Percentiles rank a stretch among this genome's conserved stretches.
Conservation (phyloP, 176 grass and related monocot genomes). For the Miscanthus lutarioriparius region DNA sequence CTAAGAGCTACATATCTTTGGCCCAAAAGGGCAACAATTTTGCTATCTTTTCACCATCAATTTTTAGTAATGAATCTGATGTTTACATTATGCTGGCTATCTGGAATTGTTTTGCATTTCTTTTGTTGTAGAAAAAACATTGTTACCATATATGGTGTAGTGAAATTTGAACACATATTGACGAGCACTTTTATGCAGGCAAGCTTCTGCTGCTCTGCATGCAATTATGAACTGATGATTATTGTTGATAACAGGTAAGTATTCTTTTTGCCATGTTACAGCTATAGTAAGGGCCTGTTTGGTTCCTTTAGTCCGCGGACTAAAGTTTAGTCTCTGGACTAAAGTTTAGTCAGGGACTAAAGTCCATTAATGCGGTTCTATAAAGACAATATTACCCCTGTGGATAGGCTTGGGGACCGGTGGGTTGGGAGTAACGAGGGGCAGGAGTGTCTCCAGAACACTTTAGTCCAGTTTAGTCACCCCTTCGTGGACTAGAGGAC, state of each 20-base stretch:
- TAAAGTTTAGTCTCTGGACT: no score
- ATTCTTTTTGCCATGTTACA: neutral
- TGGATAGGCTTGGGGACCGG: no score
- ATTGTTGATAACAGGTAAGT: conserved; percentile 20
- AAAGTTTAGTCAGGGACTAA: no score
- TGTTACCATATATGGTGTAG: neutral
- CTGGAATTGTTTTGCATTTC: neutral
- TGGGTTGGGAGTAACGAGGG: no score
- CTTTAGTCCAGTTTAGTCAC: no score
- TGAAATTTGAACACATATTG: neutral
- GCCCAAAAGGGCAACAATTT: neutral
- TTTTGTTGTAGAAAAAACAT: neutral
- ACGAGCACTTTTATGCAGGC: neutral
- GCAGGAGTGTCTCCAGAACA: no score
- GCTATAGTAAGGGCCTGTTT: no score
- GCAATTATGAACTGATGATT: neutral
- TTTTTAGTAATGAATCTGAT: neutral
- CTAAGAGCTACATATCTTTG: neutral
- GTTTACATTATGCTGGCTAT: neutral
- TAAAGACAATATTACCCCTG: no score
- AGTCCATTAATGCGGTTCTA: no score
- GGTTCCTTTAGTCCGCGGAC: no score
- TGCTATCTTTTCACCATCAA: neutral
- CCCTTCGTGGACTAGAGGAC: no score
- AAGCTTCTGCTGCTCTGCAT: conserved; percentile 4